These are phyloP conservation scores for Grigorovia transvaalensis DNA, from an alignment of 805 yeast genomes.

Conservation along the genomic window DNA sequence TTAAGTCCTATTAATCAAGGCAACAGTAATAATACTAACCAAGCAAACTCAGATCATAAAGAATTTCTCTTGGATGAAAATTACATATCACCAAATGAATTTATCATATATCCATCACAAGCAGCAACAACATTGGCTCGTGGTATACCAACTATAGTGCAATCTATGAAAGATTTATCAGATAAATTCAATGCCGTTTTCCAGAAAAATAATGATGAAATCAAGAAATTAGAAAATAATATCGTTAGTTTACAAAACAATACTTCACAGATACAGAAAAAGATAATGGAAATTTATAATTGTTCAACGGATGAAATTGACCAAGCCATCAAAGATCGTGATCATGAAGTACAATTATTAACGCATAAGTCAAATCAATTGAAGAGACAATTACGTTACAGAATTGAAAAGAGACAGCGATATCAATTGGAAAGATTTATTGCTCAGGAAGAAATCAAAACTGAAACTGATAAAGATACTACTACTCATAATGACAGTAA, in stretches of 20 bases:
- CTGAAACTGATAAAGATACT: not conserved
- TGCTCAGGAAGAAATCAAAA: not conserved
- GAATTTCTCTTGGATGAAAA: conserved; percentile 32
- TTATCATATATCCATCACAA: conserved; percentile 21
- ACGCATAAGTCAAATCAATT: conserved; percentile 7
- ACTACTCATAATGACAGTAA: not conserved
- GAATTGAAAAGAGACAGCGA: conserved; percentile 26
- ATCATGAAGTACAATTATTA: conserved; percentile 33
- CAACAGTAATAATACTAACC: conserved; percentile 25
- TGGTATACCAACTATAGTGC: conserved; percentile 21
- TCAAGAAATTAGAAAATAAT: conserved; percentile 25
- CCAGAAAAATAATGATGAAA: conserved; percentile 35
- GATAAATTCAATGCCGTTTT: conserved; percentile 43
- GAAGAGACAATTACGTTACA: conserved; percentile 18
- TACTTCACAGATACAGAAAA: conserved; percentile 40
- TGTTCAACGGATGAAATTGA: not conserved
- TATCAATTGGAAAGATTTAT: conserved; percentile 9
- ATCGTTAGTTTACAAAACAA: conserved; percentile 16
- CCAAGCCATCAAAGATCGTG: conserved; percentile 15
- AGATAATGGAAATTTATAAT: not conserved
- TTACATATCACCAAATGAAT: conserved; percentile 10
- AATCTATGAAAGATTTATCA: conserved; percentile 34
- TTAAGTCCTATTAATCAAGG: not conserved
- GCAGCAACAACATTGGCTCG: conserved; percentile 25
- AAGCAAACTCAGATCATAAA: not conserved